Percentiles rank a stretch among this genome's conserved stretches.
Evolutionary conservation across 345 rosid genomes (phyloP).

Genomic region (Eucalyptus polybractea): DNA sequence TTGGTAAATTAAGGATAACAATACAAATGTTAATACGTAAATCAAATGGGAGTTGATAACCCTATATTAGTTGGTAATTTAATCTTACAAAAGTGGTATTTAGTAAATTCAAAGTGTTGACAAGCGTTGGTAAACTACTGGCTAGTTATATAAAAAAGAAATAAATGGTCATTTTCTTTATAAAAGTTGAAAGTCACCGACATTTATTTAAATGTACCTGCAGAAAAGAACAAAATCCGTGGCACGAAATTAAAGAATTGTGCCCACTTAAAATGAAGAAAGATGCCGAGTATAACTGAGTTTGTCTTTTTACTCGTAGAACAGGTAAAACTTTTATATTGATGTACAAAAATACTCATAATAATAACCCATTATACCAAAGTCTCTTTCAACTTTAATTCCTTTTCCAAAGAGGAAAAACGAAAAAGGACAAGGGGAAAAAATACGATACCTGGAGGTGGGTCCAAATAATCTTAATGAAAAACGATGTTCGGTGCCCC

Average conservation of each 20-base stretch:
- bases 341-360: not conserved
- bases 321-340: not conserved
- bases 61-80: not conserved
- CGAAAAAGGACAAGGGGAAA: not conserved
- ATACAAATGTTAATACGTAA: not conserved
- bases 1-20: not conserved
- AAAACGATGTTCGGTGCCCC: slow-evolving; percentile 26
- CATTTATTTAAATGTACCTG: not conserved
- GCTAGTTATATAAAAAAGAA: not conserved
- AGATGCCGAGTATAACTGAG: not conserved
- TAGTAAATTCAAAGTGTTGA: not conserved
- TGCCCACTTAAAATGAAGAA: not conserved
- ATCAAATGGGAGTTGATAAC: not conserved
- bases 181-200: not conserved
- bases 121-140: not conserved
- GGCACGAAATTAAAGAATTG: not conserved
- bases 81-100: not conserved
- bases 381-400: not conserved
- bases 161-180: not conserved
- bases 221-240: not conserved
- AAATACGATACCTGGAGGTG: slow-evolving; percentile 1
- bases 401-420: not conserved
- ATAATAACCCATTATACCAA: not conserved
- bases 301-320: not conserved
- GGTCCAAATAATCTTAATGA: slow-evolving; percentile 18